A percentile compares a stretch with the other conserved stretches of the same genome.
These are phyloP conservation scores for Brassica napus DNA, from an alignment of 345 rosid genomes.

Conservation along the genomic window Da-Ae NC_063448.1:46534501-46535000, in stretches of 20 bases:
- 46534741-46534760: conserved; percentile 33
- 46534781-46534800: conserved; percentile 21
- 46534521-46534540: not conserved
- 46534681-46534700: too few relatives aligned
- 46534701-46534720: not conserved
- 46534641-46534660: conserved; percentile 22
- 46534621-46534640: not conserved
- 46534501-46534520: not conserved
- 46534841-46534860: not conserved
- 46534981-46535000: conserved; percentile 36
- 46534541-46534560: not conserved
- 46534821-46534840: conserved; percentile 6
- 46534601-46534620: not conserved
- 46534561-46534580: not conserved
- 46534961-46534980: conserved; percentile 6
- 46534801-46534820: conserved; percentile 30
- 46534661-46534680: conserved; percentile 22
- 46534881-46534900: conserved; percentile 2
- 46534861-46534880: conserved; percentile 5
- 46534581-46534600: not conserved
- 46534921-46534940: conserved; percentile 21
- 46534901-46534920: not conserved
- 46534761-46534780: conserved; percentile 40
- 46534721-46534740: conserved; percentile 11
- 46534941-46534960: not conserved